Base-by-base conservation (phyloP, 306 rosid species). In the Arachis stenosperma region DNA sequence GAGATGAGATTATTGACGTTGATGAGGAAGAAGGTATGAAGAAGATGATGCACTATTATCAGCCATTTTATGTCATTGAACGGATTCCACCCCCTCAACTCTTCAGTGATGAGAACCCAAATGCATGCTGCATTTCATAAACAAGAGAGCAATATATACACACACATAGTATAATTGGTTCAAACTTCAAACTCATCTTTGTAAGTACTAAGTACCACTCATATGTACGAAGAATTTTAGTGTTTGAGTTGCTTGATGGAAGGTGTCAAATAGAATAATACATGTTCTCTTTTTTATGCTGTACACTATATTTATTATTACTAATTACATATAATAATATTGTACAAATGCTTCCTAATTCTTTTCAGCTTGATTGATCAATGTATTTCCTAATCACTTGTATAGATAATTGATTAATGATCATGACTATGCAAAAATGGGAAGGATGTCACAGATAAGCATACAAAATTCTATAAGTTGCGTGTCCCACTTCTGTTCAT, bases 91-190 rank as follows among this genome's bases (percentile, higher is more conserved):
- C 96, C 5, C 97, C 96, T 71, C 98, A 90, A 81, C 84, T 93
- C 6, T 90, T 90, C 76, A 93, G 97, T 48, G 97, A 93, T 79
- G 98, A 93, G 84, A 93, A 93, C 71, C 96, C 98, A 0, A 93
- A 90, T 75, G 98, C 98, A 46, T 93, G 97, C 58, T 84, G 93
- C 93, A 90, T 93, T 79, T 81, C 90, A 44, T 92, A 61, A 78
- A 62, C 56, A 33, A 33, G 37, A 33, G 37, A 33, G 37, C 37
- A 33, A 33, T 33, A 33, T 33, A 33, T 33, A 33, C 2, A 33
- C 37, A 33, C 37, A 33, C 37, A 33, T 4, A 33, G 37, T 33
- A 33, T 33, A 33, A 33, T 33, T 2, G 37, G 4, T 33, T 33
- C 2, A 2, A 33, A 2, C 37, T 33, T 33, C 37, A 33, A 33